These are phyloP conservation scores for Klebsormidium nitens DNA, from an alignment of 139 green algal genomes.

Conservation along the genomic window DNA sequence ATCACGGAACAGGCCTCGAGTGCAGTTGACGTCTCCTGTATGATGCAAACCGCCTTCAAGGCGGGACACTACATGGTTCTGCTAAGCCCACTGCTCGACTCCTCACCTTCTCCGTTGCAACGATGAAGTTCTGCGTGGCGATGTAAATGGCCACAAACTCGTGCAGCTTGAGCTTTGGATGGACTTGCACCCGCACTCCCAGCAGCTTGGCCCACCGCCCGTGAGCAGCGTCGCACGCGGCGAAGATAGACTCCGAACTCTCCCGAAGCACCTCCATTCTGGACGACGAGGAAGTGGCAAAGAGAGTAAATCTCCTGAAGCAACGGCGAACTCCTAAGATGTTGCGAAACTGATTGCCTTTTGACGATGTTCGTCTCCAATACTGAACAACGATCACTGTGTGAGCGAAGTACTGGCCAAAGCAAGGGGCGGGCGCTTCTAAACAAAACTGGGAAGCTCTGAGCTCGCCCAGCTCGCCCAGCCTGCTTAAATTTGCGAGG, in stretches of 20 bases:
- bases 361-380: too few relatives aligned
- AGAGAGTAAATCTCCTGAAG: too few relatives aligned
- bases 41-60: neutral
- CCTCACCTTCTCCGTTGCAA: slow-evolving; percentile 28
- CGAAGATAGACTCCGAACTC: slow-evolving; percentile 29
- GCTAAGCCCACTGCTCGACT: neutral
- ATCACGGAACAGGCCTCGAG: too few relatives aligned
- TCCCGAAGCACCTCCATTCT: slow-evolving; percentile 42
- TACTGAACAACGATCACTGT: too few relatives aligned
- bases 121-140: slow-evolving; percentile 29
- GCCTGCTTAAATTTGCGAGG: too few relatives aligned
- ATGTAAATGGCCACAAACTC: slow-evolving; percentile 34
- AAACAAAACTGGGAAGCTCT: too few relatives aligned
- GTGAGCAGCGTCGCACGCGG: slow-evolving; percentile 56
- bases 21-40: neutral
- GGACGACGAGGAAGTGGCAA: too few relatives aligned
- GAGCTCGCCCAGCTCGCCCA: too few relatives aligned
- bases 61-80: neutral
- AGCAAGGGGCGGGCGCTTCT: too few relatives aligned
- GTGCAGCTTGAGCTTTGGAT: slow-evolving; percentile 11
- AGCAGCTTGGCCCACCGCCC: slow-evolving; percentile 70
- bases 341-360: too few relatives aligned
- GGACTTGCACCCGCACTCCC: slow-evolving; percentile 29
- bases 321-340: too few relatives aligned
- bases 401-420: too few relatives aligned